Percentiles rank a stretch among this genome's conserved stretches.
Conservation (phyloP, 2,329 filamentous ascomycete genomes). For the Aureobasidium sp. region DNA sequence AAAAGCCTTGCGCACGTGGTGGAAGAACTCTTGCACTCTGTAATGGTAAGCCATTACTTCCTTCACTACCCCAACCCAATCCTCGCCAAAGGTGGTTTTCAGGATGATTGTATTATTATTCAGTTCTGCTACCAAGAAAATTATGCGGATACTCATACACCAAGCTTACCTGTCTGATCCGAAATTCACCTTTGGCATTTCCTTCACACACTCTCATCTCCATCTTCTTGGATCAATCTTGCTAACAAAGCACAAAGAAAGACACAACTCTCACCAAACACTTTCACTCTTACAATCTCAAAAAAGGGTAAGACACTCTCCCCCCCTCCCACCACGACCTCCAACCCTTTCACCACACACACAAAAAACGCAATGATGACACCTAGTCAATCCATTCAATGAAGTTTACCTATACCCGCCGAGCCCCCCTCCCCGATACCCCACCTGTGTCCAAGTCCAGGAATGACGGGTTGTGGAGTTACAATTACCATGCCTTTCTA, state of each 20-base stretch:
- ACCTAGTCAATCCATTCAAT: conserved; percentile 36
- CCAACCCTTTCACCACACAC: neutral
- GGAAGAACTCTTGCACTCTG: neutral
- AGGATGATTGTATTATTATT: conserved; percentile 35
- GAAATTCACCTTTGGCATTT: conserved; percentile 13
- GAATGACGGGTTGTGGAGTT: conserved; percentile 37
- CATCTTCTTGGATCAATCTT: neutral
- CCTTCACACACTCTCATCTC: neutral
- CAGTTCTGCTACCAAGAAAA: conserved; percentile 35
- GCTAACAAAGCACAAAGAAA: conserved; percentile 8
- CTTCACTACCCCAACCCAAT: neutral
- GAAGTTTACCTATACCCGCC: conserved; percentile 29
- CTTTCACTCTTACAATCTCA: neutral
- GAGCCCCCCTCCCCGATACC: conserved; percentile 33
- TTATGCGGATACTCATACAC: conserved; percentile 31
- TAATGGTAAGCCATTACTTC: conserved; percentile 19
- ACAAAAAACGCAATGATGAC: conserved; percentile 28
- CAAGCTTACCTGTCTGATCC: conserved; percentile 34
- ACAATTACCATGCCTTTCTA: conserved; percentile 17
- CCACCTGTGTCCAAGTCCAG: conserved; percentile 26
- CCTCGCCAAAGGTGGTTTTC: conserved; percentile 17
- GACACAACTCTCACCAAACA: neutral
- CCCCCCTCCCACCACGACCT: neutral
- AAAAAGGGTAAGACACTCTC: conserved; percentile 18
- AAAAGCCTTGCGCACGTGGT: neutral